Evolutionary conservation across 164 flowering plant genomes (phyloP), one percentile per base, ranked within the genome.

Genomic region (Berberis vulgaris): DNA sequence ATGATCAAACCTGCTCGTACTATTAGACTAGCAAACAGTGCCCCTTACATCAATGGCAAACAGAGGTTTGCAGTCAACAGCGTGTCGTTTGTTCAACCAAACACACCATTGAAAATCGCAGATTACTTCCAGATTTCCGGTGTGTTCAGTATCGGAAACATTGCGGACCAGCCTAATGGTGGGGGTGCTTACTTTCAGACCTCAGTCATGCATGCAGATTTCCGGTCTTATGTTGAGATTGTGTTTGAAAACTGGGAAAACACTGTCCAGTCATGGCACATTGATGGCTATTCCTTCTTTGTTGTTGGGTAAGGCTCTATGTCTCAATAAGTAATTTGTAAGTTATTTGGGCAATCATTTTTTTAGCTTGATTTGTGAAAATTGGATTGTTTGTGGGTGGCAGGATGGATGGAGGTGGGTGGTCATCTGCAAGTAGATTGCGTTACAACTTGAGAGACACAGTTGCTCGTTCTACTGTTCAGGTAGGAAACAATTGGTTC

Each of bases 21-120:
- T 10, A 82, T 88, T 12, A 79, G 83, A 54, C 89, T 91, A 26
- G 75, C 76, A 43, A 88, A 81, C 75, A 77, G 81, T 49, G 94
- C 88, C 45, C 89, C 84, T 4, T 41, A 79, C 4, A 87, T 91
- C 69, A 81, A 84, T 69, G 86, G 86, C 63, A 88, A 87, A 75
- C 94, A 87, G 77, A 76, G 97, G 63, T 91, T 83, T 71, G 91
- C 89, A 54, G 87, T 87, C 64, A 91, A 91, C 56, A 77, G 96
- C 49, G 92, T 87, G 42, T 91, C 97, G 47, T 91, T 84, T 62
- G 67, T 80, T 41, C 90, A 86, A 3, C 78, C 86, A 5, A 94
- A 87, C 71, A 91, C 97, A 0, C 97, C 97, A 4, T 74, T 91
- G 46, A 91, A 91, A 64, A 71, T 91, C 12, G 96, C 97, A 1